Evolutionary conservation across 306 rosid genomes (phyloP).

Genomic region (Lathyrus sativus): DNA sequence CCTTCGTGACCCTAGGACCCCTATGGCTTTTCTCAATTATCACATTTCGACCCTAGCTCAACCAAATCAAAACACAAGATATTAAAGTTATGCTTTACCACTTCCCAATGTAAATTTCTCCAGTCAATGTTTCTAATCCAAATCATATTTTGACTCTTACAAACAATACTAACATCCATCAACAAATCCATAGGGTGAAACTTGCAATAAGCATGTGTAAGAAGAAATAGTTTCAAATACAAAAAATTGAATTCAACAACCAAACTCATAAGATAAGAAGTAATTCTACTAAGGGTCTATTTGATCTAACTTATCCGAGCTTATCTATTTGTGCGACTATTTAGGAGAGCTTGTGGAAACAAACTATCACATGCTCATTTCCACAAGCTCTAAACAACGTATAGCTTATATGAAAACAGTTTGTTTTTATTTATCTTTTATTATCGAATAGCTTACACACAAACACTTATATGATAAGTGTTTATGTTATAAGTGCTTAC

Average conservation of each 20-base stretch:
- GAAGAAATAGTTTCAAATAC: conserved; percentile 1
- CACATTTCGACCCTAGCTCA: conserved; percentile 85
- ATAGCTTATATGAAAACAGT: no score
- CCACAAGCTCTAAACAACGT: no score
- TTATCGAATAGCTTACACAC: no score
- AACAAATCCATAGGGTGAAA: conserved; percentile 7
- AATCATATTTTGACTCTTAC: not conserved
- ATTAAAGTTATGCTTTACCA: not conserved
- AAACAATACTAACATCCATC: not conserved
- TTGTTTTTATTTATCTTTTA: no score
- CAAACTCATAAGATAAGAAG: not conserved
- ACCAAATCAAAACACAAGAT: conserved; percentile 31
- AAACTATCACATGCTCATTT: no score
- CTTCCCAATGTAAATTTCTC: conserved; percentile 7
- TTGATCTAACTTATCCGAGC: no score
- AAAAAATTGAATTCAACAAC: not conserved
- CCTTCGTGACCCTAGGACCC: conserved; percentile 78
- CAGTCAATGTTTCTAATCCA: conserved; percentile 1
- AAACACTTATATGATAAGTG: no score
- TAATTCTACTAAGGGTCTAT: not conserved
- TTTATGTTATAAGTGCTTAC: no score
- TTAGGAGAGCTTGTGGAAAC: no score
- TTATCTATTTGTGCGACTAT: no score
- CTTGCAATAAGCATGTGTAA: conserved; percentile 10
- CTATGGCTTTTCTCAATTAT: conserved; percentile 66